Evolutionary conservation across 179 eudicot genomes (phyloP).

Genomic region (Pouteria campechiana): DNA sequence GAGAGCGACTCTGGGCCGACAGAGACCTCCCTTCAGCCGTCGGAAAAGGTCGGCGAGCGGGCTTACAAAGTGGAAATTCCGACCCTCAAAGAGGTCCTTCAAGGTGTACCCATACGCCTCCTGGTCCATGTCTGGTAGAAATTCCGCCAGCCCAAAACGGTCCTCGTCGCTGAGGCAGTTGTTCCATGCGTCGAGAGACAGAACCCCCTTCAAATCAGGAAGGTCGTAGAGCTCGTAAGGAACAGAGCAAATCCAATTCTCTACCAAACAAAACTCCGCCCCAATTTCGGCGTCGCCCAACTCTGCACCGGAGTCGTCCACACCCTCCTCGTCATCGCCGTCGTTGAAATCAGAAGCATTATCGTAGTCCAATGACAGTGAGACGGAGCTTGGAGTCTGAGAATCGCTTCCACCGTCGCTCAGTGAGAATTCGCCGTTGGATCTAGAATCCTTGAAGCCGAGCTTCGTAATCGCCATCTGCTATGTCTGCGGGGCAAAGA

Average conservation of each 20-base stretch:
- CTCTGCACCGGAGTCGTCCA: slow-evolving; percentile 90
- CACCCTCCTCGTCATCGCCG: slow-evolving; percentile 94
- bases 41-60: slow-evolving; percentile 53
- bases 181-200: slow-evolving; percentile 93
- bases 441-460: slow-evolving; percentile 47
- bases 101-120: slow-evolving; percentile 65
- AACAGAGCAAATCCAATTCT: slow-evolving; percentile 74
- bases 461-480: slow-evolving; percentile 90
- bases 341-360: slow-evolving; percentile 70
- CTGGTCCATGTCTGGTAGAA: slow-evolving; percentile 93
- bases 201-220: slow-evolving; percentile 45
- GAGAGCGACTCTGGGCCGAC: slow-evolving; percentile 87
- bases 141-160: slow-evolving; percentile 58
- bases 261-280: slow-evolving; percentile 85
- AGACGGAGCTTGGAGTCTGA: slow-evolving; percentile 15
- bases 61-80: slow-evolving; percentile 74
- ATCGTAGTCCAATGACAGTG: slow-evolving; percentile 48
- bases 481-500: slow-evolving; percentile 23
- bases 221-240: slow-evolving; percentile 86
- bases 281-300: slow-evolving; percentile 82
- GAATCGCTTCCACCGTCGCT: slow-evolving; percentile 64
- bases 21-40: slow-evolving; percentile 89
- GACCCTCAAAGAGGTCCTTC: slow-evolving; percentile 82
- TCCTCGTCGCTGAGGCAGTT: slow-evolving; percentile 83
- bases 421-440: slow-evolving; percentile 57